Evolutionary conservation across 2,329 filamentous ascomycete species (phyloP), one percentile per base, ranked within the genome.

Genomic region (Gaeumannomyces sp.): DNA sequence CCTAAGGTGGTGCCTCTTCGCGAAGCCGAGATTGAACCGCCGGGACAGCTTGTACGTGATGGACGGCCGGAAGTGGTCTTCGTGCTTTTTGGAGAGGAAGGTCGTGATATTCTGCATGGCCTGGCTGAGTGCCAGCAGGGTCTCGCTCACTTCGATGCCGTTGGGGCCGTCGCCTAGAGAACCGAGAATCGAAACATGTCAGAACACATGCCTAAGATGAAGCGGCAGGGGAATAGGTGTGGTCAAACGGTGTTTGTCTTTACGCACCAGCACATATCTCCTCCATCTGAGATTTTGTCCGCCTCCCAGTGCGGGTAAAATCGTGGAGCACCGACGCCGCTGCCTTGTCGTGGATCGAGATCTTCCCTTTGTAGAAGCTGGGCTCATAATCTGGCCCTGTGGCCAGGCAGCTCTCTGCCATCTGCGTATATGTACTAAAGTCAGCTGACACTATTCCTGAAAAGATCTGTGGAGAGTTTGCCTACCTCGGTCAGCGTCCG

Each of bases 51-150:
- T 28, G 57, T 58, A 64, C 3, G 29, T 38, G 19, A 57, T 19
- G n/a, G 62, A 64, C 53, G 31, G 62, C n/a, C 31, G n/a, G 33
- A 64, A 64, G 56, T 59, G 22, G 53, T 64, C 62, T 8, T 33
- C n/a, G 56, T 64, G 62, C 31, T 64, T 64, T 27, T 59, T 64
- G 4, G 53, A 22, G 13, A 64, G 16, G 10, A 64, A 22, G 25
- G 53, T n/a, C 22, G 59, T 33, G 45, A 64, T 27, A 56, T 64
- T 64, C 4, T 59, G 62, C 62, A 64, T 64, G 13, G 33, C 56
- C 62, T 58, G 56, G 56, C 62, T 64, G n/a, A 64, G 56, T 16
- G 22, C 38, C n/a, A 45, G 58, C n/a, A 45, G 22, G 2, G 28
- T 38, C 29, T 35, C 28, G 27, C 27, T 31, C 29, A 60, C 59